A percentile compares a stretch with the other conserved stretches of the same genome.
Evolutionary conservation across 192 early-diverging fungal genomes (phyloP).

Genomic region (Phlyctochytrium planicorne): DNA sequence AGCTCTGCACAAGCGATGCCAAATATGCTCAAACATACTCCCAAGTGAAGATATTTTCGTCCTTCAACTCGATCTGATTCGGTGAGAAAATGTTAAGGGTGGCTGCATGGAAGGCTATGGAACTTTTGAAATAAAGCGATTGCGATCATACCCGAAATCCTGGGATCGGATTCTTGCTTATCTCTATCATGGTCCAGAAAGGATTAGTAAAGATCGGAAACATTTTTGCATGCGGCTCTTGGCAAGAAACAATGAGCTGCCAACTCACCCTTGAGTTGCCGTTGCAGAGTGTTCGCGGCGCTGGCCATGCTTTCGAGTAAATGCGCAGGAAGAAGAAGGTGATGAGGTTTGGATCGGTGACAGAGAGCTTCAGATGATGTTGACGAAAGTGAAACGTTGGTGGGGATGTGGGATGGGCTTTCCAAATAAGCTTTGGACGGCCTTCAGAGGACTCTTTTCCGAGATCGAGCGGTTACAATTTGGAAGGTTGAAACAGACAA

Average conservation of each 20-base stretch:
- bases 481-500: too few relatives aligned
- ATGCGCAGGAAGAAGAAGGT: too few relatives aligned
- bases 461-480: too few relatives aligned
- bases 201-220: neutral
- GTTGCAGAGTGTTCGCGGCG: slow-evolving; percentile 40
- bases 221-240: slow-evolving; percentile 3
- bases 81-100: neutral
- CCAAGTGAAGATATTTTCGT: slow-evolving; percentile 59
- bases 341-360: too few relatives aligned
- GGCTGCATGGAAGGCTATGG: neutral
- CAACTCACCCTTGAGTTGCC: slow-evolving; percentile 45
- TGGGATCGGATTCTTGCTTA: slow-evolving; percentile 49
- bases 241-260: neutral
- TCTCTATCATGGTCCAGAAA: slow-evolving; percentile 46
- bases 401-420: too few relatives aligned
- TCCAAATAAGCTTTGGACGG: too few relatives aligned
- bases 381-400: too few relatives aligned
- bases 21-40: slow-evolving; percentile 27
- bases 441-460: too few relatives aligned
- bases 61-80: slow-evolving; percentile 48
- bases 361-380: too few relatives aligned
- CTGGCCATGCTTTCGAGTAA: slow-evolving; percentile 27
- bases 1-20: slow-evolving; percentile 1
- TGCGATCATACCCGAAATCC: slow-evolving; percentile 40
- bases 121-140: neutral